These are phyloP conservation scores for Juncus inflexus DNA, from an alignment of 176 grass and related monocot species.

Conservation along the genomic window DNA sequence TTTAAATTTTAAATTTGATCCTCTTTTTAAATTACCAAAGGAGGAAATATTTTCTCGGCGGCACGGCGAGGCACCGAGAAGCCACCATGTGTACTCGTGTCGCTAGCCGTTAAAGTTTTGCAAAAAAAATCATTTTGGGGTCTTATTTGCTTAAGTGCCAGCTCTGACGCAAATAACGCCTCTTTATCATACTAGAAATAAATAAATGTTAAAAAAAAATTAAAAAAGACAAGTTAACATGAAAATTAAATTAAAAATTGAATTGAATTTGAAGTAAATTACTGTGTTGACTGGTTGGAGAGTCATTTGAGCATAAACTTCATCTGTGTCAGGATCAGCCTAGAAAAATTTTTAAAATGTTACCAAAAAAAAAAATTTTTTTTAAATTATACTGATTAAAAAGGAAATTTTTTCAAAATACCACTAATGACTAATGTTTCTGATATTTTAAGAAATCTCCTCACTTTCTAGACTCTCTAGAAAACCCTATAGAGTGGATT, in stretches of 20 bases:
- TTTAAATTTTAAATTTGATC: not conserved
- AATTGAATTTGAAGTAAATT: not conserved
- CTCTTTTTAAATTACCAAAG: conserved; percentile 42
- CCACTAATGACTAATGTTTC: too few species aligned
- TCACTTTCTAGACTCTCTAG: too few species aligned
- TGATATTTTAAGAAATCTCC: too few species aligned
- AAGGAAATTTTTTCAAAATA: too few species aligned
- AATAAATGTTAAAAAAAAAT: conserved; percentile 7
- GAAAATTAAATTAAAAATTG: not conserved
- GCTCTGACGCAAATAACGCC: conserved; percentile 47
- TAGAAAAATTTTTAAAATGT: conserved; percentile 7
- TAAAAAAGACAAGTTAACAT: not conserved
- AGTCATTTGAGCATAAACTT: conserved; percentile 79
- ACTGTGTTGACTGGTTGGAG: conserved; percentile 60
- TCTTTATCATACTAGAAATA: conserved; percentile 58
- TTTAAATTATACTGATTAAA: too few species aligned
- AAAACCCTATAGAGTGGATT: too few species aligned
- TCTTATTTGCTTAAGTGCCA: conserved; percentile 55
- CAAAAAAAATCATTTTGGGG: conserved; percentile 63
- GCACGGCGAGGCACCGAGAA: conserved; percentile 65
- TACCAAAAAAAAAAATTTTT: too few species aligned
- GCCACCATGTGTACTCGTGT: conserved; percentile 69
- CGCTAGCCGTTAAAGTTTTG: conserved; percentile 67
- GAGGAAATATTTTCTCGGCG: conserved; percentile 62
- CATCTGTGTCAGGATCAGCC: conserved; percentile 69